Base-by-base conservation (phyloP, 2,329 filamentous ascomycete species). In the Fusarium sp. region DNA sequence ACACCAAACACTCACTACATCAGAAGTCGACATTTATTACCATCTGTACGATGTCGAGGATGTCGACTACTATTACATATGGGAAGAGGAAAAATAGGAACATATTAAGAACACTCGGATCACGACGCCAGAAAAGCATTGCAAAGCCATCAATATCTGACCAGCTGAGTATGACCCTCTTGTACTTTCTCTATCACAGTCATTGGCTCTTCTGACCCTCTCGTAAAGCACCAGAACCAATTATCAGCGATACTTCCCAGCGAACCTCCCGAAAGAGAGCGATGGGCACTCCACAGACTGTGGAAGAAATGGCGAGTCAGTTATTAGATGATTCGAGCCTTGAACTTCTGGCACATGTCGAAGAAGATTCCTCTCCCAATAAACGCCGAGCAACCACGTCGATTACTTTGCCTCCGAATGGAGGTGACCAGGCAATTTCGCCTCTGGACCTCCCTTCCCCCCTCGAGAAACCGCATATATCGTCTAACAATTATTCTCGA, bases 221-320 rank as follows among this genome's bases (percentile, higher is more conserved):
- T 46, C 39, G 36, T 7, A 28, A 24, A 28, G 42, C 57, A 17
- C 5, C 45, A 28, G 42, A 47, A 14, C 38, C 44, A 13, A 24
- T 49, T 46, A 9, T 26, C 28, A 50, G 22, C 58, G 57, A 65
- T 24, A 26, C 28, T 24, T 31, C 52, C n/a, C 61, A 51, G 31
- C 54, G 65, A 67, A 19, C 39, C 10, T 28, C 59, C 40, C 64
- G 63, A 61, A 57, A 65, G 50, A 60, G 56, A 39, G 22, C 50
- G 28, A 54, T 60, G 36, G 28, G 31, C 14, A 45, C 54, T 22
- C 60, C 38, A 8, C 53, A 52, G n/a, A 62, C 38, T 44, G 65
- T 76, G 21, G 73, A 76, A 8, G 70, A 73, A 49, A 73, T 78
- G 53, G 77, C 76, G n/a, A 79, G 76, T 31, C 73, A 72, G 31